Evolutionary conservation across 345 rosid genomes (phyloP).

Genomic region (Populus tremula): DNA sequence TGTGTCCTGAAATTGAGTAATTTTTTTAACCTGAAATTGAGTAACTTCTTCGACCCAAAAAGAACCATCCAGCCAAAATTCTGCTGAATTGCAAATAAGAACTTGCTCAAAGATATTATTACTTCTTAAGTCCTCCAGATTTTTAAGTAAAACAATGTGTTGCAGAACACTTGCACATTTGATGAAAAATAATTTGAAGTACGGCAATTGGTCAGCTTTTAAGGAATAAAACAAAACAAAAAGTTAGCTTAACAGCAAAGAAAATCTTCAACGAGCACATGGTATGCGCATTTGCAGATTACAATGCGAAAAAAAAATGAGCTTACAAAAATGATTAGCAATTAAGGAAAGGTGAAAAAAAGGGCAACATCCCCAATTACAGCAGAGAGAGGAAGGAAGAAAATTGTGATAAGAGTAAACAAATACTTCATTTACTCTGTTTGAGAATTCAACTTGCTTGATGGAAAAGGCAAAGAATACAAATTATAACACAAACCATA

Average conservation of each 20-base stretch:
- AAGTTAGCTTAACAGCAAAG: background rate
- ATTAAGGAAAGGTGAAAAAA: background rate
- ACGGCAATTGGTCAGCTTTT: background rate
- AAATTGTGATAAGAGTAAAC: background rate
- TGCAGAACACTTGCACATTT: background rate
- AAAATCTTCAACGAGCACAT: background rate
- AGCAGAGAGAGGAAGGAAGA: background rate
- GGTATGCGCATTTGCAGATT: background rate
- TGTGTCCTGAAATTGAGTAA: constrained; percentile 50
- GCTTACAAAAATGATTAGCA: background rate
- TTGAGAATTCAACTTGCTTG: background rate
- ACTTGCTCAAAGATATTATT: background rate
- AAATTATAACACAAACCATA: background rate
- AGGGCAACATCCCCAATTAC: background rate
- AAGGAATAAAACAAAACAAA: background rate
- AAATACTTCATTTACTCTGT: background rate
- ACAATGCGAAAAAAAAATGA: background rate
- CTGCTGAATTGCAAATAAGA: background rate
- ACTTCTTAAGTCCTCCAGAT: background rate
- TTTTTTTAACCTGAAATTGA: constrained; percentile 24
- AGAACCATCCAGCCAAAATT: background rate
- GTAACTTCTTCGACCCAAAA: background rate
- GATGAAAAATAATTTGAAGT: background rate
- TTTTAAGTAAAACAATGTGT: background rate
- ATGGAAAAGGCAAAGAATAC: background rate